A percentile compares a stretch with the other conserved stretches of the same genome.
Conservation (phyloP, 345 rosid species). For the Geranium rotundifolium region DNA sequence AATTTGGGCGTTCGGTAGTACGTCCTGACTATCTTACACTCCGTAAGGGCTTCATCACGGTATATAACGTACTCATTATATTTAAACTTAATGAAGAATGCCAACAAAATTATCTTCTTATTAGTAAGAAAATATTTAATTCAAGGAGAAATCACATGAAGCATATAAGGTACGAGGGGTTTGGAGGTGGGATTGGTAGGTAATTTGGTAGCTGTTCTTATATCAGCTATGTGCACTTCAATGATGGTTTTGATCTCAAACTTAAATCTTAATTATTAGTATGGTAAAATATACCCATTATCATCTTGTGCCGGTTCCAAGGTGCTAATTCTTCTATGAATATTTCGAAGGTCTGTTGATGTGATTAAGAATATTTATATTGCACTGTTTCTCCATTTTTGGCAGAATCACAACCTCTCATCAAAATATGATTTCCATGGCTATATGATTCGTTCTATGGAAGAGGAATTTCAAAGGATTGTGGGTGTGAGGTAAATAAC, state of each 20-base stretch:
- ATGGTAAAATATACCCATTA: neutral
- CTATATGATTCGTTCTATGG: conserved; percentile 98
- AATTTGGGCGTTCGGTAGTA: conserved; percentile 76
- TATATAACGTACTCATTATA: conserved; percentile 17
- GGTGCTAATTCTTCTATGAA: too few species aligned
- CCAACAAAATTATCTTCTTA: neutral
- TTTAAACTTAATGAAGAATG: neutral
- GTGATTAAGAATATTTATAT: neutral
- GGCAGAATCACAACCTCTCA: conserved; percentile 80
- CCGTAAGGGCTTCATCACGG: conserved; percentile 77
- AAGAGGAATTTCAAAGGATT: conserved; percentile 86
- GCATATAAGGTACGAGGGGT: neutral
- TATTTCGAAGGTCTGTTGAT: too few species aligned
- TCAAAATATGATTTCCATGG: conserved; percentile 76
- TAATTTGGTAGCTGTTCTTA: too few species aligned
- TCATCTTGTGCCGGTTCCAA: neutral
- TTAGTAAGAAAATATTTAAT: too few species aligned
- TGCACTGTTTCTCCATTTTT: conserved; percentile 10
- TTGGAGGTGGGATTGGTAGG: too few species aligned
- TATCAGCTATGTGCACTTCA: too few species aligned
- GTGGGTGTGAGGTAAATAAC: conserved; percentile 82
- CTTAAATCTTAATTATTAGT: neutral
- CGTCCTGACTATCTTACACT: conserved; percentile 81
- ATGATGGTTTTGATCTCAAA: neutral
- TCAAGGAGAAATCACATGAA: neutral